These are phyloP conservation scores for Aristolochia contorta DNA, from an alignment of 164 flowering plant species.

Conservation along the genomic window DNA sequence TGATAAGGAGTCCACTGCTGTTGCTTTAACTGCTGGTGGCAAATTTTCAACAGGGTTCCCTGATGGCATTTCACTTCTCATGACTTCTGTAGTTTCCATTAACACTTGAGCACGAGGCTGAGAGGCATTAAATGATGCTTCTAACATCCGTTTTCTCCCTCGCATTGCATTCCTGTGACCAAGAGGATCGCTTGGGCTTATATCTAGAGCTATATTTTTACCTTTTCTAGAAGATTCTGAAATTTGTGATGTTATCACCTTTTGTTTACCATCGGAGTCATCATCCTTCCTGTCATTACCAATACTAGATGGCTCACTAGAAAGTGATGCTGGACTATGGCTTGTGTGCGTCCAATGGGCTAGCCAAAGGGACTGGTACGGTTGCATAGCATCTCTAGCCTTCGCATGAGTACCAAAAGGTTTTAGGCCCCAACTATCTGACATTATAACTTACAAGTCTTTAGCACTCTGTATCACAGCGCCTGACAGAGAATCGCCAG, in stretches of 20 bases:
- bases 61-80: constrained; percentile 6
- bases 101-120: constrained; percentile 8
- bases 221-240: constrained; percentile 2
- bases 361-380: constrained; percentile 43
- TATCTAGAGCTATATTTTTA: constrained; percentile 5
- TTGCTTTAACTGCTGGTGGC: not conserved
- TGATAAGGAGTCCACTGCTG: not conserved
- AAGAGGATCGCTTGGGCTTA: constrained; percentile 3
- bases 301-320: constrained; percentile 5
- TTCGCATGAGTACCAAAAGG: constrained; percentile 10
- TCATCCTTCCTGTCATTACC: constrained; percentile 13
- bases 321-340: constrained; percentile 14
- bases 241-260: constrained; percentile 1
- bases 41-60: constrained; percentile 1
- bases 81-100: constrained; percentile 10
- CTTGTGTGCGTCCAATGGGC: constrained; percentile 44
- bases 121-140: constrained; percentile 5
- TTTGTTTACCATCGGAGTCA: constrained; percentile 4
- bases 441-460: constrained; percentile 18
- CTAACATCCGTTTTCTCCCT: not conserved
- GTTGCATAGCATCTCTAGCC: constrained; percentile 14
- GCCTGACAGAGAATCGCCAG: not conserved
- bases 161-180: constrained; percentile 4
- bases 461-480: not conserved
- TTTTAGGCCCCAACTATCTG: constrained; percentile 16